These are phyloP conservation scores for Populus ilicifolia DNA, from an alignment of 345 rosid species.

Conservation along the genomic window DNA sequence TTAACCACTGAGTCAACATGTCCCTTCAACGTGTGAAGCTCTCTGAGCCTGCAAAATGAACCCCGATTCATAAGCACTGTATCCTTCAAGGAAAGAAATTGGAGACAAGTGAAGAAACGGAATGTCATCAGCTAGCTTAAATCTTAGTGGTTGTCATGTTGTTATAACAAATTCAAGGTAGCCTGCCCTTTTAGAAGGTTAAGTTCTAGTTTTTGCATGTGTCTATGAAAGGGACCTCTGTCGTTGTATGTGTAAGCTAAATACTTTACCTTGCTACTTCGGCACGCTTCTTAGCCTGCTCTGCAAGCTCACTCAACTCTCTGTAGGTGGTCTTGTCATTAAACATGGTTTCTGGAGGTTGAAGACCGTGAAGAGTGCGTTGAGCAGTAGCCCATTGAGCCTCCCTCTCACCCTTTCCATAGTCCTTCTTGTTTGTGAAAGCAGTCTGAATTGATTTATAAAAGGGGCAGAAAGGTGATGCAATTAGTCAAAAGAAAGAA, in stretches of 20 bases:
- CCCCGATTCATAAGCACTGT: background rate
- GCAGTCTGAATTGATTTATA: constrained; percentile 41
- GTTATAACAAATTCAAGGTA: background rate
- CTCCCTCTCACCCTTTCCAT: constrained; percentile 68
- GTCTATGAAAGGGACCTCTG: background rate
- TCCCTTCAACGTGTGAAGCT: constrained; percentile 67
- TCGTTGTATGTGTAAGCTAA: background rate
- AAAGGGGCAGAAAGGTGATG: background rate
- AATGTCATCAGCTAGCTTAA: background rate
- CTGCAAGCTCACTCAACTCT: constrained; percentile 55
- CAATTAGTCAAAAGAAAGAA: background rate
- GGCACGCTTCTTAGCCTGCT: constrained; percentile 75
- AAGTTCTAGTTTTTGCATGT: background rate
- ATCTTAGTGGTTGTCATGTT: background rate
- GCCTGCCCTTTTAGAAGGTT: background rate
- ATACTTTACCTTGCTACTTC: constrained; percentile 60
- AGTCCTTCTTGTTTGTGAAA: constrained; percentile 72
- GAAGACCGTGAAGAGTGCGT: constrained; percentile 66
- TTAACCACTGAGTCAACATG: constrained; percentile 71
- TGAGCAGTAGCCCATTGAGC: constrained; percentile 73
- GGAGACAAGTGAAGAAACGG: background rate
- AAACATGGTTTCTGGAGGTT: constrained; percentile 21
- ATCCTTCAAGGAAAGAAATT: background rate
- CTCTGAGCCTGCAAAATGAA: constrained; percentile 47
- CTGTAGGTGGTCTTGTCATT: constrained; percentile 39